Percentiles rank a stretch among this genome's conserved stretches.
Conservation (phyloP, 2,329 filamentous ascomycete species). For the Trichoderma koningiopsis region DNA sequence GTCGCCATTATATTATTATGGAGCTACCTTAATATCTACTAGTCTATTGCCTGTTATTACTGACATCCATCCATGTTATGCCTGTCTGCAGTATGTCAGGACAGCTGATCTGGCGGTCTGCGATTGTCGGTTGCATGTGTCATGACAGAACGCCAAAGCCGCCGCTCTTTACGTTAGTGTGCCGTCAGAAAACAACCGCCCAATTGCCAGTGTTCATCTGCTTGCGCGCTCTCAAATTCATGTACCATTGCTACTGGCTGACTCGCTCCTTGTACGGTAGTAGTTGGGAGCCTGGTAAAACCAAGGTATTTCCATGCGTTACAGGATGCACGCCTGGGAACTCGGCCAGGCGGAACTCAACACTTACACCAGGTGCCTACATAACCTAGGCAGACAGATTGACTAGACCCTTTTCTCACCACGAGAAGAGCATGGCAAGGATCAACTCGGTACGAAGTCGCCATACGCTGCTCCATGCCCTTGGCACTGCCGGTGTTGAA, state of each 20-base stretch:
- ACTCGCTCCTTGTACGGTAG: too few species aligned
- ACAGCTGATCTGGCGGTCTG: slow-evolving; percentile 18
- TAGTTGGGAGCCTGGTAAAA: not conserved
- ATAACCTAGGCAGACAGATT: not conserved
- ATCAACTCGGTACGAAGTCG: slow-evolving; percentile 7
- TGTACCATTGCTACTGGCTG: not conserved
- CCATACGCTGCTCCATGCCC: not conserved
- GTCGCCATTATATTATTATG: not conserved
- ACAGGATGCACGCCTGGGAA: not conserved
- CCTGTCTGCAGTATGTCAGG: not conserved
- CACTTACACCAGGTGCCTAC: not conserved
- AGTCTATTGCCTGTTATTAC: not conserved
- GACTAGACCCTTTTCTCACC: not conserved
- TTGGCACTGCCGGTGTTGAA: not conserved
- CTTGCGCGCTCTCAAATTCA: not conserved
- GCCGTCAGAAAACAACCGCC: not conserved
- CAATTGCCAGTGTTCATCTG: not conserved
- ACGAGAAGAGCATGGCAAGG: not conserved
- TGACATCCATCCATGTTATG: not conserved
- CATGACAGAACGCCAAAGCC: not conserved
- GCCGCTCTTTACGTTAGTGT: not conserved
- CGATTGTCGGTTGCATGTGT: not conserved
- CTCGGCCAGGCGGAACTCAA: not conserved
- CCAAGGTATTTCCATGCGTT: not conserved
- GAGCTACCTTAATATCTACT: not conserved